Evolutionary conservation across 2,329 filamentous ascomycete genomes (phyloP).

Genomic region (Xylaria sp.): DNA sequence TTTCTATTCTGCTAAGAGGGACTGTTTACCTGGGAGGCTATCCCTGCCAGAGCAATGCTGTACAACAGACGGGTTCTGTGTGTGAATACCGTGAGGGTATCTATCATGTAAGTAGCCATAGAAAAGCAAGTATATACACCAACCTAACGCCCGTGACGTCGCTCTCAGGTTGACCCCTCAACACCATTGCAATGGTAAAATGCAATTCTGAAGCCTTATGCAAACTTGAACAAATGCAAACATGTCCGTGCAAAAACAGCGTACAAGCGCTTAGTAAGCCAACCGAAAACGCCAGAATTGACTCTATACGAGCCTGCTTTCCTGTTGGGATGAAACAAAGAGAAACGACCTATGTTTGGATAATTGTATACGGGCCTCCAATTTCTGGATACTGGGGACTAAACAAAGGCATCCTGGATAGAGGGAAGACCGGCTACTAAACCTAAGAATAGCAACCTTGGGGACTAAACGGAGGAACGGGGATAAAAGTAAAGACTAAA

Average conservation of each 20-base stretch:
- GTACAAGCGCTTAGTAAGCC: background rate
- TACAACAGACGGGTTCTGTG: slow-evolving; percentile 8
- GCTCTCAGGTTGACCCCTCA: slow-evolving; percentile 27
- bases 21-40: background rate
- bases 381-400: background rate
- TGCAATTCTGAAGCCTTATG: slow-evolving; percentile 21
- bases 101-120: slow-evolving; percentile 13
- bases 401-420: slow-evolving; percentile 8
- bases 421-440: background rate
- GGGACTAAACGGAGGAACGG: background rate
- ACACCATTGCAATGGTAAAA: slow-evolving; percentile 35
- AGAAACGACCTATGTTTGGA: slow-evolving; percentile 7
- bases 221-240: slow-evolving; percentile 15
- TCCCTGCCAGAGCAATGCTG: background rate
- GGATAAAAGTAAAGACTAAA: background rate
- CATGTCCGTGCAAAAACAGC: background rate
- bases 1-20: slow-evolving; percentile 2
- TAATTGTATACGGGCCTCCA: background rate
- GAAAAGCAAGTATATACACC: slow-evolving; percentile 16
- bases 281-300: slow-evolving; percentile 28
- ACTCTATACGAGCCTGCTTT: slow-evolving; percentile 6
- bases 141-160: slow-evolving; percentile 7
- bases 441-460: background rate
- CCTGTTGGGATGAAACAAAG: background rate
- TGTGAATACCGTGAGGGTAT: slow-evolving; percentile 17